Evolutionary conservation across 2,329 filamentous ascomycete genomes (phyloP).

Genomic region (Pseudogymnoascus sp.): DNA sequence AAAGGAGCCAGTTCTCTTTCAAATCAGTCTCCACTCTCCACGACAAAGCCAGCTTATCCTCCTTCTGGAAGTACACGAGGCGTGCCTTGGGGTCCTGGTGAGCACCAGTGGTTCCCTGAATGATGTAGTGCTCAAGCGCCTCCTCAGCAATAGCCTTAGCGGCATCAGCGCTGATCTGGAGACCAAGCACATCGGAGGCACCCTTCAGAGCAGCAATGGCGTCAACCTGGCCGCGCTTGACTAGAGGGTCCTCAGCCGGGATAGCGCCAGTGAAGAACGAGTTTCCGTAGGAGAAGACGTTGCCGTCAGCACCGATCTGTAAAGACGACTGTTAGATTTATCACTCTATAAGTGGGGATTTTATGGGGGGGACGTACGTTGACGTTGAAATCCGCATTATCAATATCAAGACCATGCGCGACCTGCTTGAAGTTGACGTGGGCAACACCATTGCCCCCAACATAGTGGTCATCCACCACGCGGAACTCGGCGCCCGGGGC

Average conservation of each 20-base stretch:
- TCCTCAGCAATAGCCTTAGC: constrained; percentile 33
- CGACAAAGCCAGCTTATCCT: constrained; percentile 40
- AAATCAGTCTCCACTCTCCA: constrained; percentile 54
- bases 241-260: constrained; percentile 32
- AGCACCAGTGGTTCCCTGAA: constrained; percentile 42
- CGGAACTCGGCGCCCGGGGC: constrained; percentile 38
- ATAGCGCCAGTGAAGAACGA: constrained; percentile 38
- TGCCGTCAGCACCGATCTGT: constrained; percentile 43
- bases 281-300: constrained; percentile 50
- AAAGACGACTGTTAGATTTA: neutral
- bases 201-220: constrained; percentile 35
- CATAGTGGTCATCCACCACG: constrained; percentile 43
- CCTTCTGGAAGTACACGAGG: constrained; percentile 44
- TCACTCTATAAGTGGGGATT: constrained; percentile 1
- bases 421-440: constrained; percentile 55
- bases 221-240: constrained; percentile 35
- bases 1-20: constrained; percentile 48
- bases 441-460: constrained; percentile 45
- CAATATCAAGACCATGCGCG: constrained; percentile 47
- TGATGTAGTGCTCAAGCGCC: constrained; percentile 32
- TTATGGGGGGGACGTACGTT: constrained; percentile 36
- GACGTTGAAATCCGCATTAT: constrained; percentile 53
- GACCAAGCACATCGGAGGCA: constrained; percentile 12
- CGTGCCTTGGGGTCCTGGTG: constrained; percentile 45
- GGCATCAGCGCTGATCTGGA: constrained; percentile 22